A percentile compares a stretch with the other conserved stretches of the same genome.
Evolutionary conservation across 202 grass and related monocot species (phyloP).

Genomic region (Schoenoplectus triqueter): DNA sequence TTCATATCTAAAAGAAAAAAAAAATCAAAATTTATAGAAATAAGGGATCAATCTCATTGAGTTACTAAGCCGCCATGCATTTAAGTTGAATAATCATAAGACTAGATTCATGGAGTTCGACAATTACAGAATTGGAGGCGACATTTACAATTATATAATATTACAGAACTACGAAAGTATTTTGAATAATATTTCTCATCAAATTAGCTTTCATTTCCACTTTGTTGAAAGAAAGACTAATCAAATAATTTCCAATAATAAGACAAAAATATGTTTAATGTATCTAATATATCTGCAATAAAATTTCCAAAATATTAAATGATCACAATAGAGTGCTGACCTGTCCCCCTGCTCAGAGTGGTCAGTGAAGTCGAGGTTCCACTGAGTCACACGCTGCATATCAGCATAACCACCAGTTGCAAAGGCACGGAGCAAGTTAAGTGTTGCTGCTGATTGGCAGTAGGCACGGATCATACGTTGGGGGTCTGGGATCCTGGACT

Average conservation of each 20-base stretch:
- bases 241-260: conserved; percentile 13
- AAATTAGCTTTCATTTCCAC: background rate
- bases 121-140: background rate
- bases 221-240: background rate
- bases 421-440: conserved; percentile 88
- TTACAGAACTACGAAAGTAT: background rate
- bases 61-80: background rate
- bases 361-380: conserved; percentile 95
- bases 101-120: background rate
- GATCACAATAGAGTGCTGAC: conserved; percentile 39
- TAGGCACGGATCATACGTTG: conserved; percentile 93
- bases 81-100: background rate
- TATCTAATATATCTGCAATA: background rate
- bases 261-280: background rate
- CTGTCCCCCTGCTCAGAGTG: conserved; percentile 92
- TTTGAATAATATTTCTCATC: background rate
- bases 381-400: conserved; percentile 87
- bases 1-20: background rate
- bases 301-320: conserved; percentile 15
- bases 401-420: conserved; percentile 88
- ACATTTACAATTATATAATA: background rate
- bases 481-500: conserved; percentile 74
- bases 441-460: conserved; percentile 78
- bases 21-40: background rate
- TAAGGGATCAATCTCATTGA: background rate